Base-by-base conservation (phyloP, 495 filamentous ascomycete genomes). In the Haplographium delicatum region DNA sequence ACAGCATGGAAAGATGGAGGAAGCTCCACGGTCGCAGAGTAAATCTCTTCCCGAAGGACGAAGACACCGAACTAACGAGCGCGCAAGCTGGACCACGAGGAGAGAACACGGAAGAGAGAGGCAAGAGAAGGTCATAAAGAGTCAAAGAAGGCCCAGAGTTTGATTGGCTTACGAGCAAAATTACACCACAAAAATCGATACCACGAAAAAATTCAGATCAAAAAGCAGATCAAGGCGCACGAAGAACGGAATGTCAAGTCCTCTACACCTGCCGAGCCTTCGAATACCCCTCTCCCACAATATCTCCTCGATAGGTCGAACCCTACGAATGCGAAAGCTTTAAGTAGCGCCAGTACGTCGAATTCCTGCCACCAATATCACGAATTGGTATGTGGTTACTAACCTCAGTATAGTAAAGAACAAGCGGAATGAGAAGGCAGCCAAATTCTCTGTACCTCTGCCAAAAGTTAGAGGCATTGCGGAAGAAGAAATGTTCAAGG, bases 151-250 rank as follows among this genome's bases (percentile, higher is more conserved):
- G 88, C 93, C 13, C 91, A 96, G 72, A 95, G 90, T 66, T 78
- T 96, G 59, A 82, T 83, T 53, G 93, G 94, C 55, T 79, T 96
- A 59, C 76, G 89, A 53, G 93, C 93, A 61, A 99, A 99, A 75
- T 76, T 95, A 62, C 86, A 95, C 75, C 85, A 89, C 67, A 86
- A 96, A 76, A 86, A 93, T 79, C 80, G 93, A 33, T 88, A 90
- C 70, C 80, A 85, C 62, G 88, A 97, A 72, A 99, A 99, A 84
- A 97, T 99, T 67, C 91, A 96, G 81, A 91, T 98, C 87, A 86
- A 87, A 69, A 96, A 98, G 80, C 75, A 82, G 61, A 95, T 98
- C 79, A 86, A 85, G 68, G 83, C 85, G 6, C 42, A 44, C 72
- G 93, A 98, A 66, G 87, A 96, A 75, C 84, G 87, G 68, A 94